Conservation (phyloP, 257 asterid genomes). For the Ophiorrhiza pumila region DNA sequence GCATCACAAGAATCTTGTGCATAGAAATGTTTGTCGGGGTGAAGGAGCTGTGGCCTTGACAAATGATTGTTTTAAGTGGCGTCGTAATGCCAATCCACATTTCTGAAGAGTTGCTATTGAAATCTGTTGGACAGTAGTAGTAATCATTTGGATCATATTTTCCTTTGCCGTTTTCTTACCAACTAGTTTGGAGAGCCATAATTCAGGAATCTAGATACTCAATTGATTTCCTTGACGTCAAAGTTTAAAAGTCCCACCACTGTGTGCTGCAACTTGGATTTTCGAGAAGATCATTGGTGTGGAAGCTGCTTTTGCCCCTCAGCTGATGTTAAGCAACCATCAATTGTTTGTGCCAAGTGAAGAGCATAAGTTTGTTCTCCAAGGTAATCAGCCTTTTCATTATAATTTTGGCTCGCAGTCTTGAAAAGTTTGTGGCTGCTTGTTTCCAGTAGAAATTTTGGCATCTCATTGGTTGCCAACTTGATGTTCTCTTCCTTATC, state of each 20-base stretch:
- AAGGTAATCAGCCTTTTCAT: conserved; percentile 30
- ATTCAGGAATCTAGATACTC: background rate
- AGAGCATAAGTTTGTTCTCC: conserved; percentile 29
- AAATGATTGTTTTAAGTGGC: background rate
- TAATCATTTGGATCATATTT: background rate
- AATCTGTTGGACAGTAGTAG: background rate
- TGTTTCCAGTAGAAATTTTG: conserved; percentile 22
- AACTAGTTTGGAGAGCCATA: conserved; percentile 8
- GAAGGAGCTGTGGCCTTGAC: background rate
- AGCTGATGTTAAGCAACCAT: conserved; percentile 36
- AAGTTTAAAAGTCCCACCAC: conserved; percentile 37
- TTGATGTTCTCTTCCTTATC: conserved; percentile 17
- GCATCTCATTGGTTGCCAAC: conserved; percentile 30
- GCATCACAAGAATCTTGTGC: background rate
- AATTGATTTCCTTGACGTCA: background rate
- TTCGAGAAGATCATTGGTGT: conserved; percentile 41
- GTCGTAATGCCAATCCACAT: background rate
- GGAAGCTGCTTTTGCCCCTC: conserved; percentile 46
- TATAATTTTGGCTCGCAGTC: conserved; percentile 25
- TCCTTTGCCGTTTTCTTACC: background rate
- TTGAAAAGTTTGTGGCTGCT: conserved; percentile 22
- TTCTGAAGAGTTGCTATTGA: background rate
- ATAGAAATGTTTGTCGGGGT: background rate
- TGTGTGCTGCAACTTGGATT: conserved; percentile 26
- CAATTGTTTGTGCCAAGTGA: conserved; percentile 33